Evolutionary conservation across 495 filamentous ascomycete species (phyloP).

Genomic region (Podospora fimiseda): DNA sequence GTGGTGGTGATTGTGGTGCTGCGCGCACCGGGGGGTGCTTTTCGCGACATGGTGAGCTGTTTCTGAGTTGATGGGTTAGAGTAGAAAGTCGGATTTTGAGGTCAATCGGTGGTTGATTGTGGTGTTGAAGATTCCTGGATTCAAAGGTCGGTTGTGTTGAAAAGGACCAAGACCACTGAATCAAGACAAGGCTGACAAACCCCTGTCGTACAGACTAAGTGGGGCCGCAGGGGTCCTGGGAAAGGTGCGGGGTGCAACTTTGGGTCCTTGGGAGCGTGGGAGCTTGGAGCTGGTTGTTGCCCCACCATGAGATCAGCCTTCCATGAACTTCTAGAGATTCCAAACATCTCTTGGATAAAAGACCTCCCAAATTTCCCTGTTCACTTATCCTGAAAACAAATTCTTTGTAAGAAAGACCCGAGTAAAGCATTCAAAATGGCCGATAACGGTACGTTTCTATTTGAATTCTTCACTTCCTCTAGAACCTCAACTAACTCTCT

Average conservation of each 20-base stretch:
- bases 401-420: no score
- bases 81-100: no score
- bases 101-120: no score
- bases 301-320: slow-evolving; percentile 16
- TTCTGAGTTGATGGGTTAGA: no score
- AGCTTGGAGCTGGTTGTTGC: slow-evolving; percentile 2
- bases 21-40: slow-evolving; percentile 8
- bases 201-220: not conserved
- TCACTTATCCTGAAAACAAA: no score
- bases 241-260: slow-evolving; percentile 5
- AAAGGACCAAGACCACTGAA: not conserved
- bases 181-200: not conserved
- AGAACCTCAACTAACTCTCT: slow-evolving; percentile 1
- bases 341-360: no score
- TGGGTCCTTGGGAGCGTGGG: not conserved
- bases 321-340: slow-evolving; percentile 21
- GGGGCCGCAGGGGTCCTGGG: not conserved
- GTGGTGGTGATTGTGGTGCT: slow-evolving; percentile 3
- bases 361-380: not conserved
- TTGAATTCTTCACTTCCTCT: no score
- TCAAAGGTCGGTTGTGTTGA: not conserved
- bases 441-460: slow-evolving; percentile 21
- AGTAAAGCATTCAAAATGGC: slow-evolving; percentile 24
- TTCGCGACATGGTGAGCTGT: slow-evolving; percentile 33
- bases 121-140: not conserved